Evolutionary conservation across 1,139 yeast species (phyloP).

Genomic region (Candida pseudoviswanathii): DNA sequence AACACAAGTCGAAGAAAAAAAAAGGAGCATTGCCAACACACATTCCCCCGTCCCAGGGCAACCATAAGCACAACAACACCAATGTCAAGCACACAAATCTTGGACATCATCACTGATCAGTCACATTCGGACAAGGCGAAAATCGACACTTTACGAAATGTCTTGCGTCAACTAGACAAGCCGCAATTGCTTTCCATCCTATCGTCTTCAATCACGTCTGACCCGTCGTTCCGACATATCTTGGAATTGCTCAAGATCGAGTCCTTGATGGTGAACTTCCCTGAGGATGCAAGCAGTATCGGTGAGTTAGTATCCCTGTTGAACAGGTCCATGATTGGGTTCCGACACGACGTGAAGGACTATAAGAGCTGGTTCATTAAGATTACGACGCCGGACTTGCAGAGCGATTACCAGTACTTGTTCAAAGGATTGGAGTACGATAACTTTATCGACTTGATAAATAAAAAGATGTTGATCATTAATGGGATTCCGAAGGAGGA

Average conservation of each 20-base stretch:
- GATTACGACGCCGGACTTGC: conserved; percentile 22
- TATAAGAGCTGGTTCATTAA: conserved; percentile 13
- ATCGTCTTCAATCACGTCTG: not conserved
- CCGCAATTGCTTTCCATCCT: conserved; percentile 1
- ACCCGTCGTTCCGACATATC: not conserved
- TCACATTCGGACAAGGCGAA: not conserved
- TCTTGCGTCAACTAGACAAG: conserved; percentile 2
- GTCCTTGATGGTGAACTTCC: conserved; percentile 7
- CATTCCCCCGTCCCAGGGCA: too few relatives aligned
- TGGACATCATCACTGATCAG: conserved; percentile 3
- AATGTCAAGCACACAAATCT: not conserved
- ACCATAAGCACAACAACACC: not conserved
- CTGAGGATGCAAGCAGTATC: conserved; percentile 3
- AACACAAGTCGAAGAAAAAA: too few relatives aligned
- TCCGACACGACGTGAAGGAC: not conserved
- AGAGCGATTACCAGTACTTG: conserved; percentile 36
- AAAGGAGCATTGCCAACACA: too few relatives aligned
- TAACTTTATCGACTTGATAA: conserved; percentile 37
- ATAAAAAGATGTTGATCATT: conserved; percentile 37
- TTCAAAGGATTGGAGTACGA: conserved; percentile 20
- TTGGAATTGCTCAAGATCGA: conserved; percentile 8
- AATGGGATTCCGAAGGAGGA: conserved; percentile 20
- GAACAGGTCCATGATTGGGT: not conserved
- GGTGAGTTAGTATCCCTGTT: not conserved
- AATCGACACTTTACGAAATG: not conserved